Evolutionary conservation across 805 yeast species (phyloP).

Genomic region (Pichia rugopelliculosa): DNA sequence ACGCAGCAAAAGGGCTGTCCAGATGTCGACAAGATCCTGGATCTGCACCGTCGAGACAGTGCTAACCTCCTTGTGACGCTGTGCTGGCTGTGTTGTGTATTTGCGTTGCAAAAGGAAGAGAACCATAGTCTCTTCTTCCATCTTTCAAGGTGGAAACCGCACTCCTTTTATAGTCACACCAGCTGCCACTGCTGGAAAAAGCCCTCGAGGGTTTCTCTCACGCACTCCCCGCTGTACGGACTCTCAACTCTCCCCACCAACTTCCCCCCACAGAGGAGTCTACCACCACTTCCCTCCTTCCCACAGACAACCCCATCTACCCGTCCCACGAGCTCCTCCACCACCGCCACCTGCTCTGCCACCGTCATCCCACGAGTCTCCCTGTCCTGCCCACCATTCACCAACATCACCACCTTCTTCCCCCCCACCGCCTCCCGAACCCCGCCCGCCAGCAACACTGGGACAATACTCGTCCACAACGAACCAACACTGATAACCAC

Average conservation of each 20-base stretch:
- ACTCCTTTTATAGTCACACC: not conserved
- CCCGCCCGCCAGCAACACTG: conserved; percentile 68
- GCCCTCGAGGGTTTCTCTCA: not conserved
- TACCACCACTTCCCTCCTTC: not conserved
- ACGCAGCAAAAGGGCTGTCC: not conserved
- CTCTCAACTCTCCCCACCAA: not conserved
- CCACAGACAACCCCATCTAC: not conserved
- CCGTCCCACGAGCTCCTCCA: not conserved
- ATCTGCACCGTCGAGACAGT: not conserved
- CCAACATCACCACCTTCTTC: not conserved
- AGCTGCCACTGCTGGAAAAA: not conserved
- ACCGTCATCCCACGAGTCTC: not conserved
- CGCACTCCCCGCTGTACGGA: not conserved
- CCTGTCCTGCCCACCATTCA: not conserved
- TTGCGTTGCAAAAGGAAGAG: conserved; percentile 8
- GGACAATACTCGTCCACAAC: conserved; percentile 78
- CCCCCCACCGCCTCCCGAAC: conserved; percentile 51
- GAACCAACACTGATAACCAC: conserved; percentile 81
- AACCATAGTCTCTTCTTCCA: too few species aligned
- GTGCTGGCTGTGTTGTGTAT: conserved; percentile 2
- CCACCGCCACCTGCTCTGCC: not conserved
- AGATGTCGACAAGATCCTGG: not conserved
- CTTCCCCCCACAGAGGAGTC: not conserved
- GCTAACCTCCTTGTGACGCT: conserved; percentile 9
- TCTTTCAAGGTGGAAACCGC: not conserved